Percentiles rank a stretch among this genome's conserved stretches.
Conservation (phyloP, 75 land plant species). For the Pinus tabuliformis region DNA sequence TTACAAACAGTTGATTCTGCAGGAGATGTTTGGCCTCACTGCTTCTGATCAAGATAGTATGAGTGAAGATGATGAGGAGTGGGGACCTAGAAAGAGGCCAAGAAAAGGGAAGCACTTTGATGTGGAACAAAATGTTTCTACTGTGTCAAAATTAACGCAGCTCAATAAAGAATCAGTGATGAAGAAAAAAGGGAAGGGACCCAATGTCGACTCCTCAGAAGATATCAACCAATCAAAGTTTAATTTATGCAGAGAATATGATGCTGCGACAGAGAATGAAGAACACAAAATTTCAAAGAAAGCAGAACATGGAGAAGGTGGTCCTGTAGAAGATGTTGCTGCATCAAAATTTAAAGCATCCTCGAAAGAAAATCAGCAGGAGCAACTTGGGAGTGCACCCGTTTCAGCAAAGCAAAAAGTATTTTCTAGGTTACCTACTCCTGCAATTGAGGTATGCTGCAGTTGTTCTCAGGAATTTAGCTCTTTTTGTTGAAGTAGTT, state of each 20-base stretch:
- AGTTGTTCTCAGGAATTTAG: not conserved
- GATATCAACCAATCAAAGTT: not conserved
- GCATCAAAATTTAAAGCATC: not conserved
- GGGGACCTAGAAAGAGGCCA: not conserved
- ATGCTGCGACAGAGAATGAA: not conserved
- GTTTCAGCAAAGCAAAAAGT: not conserved
- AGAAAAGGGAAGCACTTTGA: not conserved
- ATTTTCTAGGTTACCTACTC: conserved; percentile 1
- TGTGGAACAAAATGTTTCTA: conserved; percentile 3
- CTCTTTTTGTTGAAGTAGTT: not conserved
- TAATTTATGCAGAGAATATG: not conserved
- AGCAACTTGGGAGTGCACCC: not conserved
- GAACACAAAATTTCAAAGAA: not conserved
- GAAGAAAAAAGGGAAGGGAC: conserved; percentile 3
- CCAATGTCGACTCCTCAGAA: not conserved
- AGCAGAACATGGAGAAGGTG: not conserved
- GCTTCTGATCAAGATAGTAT: conserved; percentile 1
- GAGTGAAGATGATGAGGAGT: conserved; percentile 13
- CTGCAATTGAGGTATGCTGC: conserved; percentile 10
- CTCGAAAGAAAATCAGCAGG: not conserved
- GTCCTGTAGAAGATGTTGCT: not conserved
- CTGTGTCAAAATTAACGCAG: not conserved
- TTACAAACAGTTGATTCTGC: not conserved
- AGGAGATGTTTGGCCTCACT: conserved; percentile 4
- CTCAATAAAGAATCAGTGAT: not conserved